Evolutionary conservation across 257 asterid species (phyloP).

Genomic region (Pogostemon cablin): DNA sequence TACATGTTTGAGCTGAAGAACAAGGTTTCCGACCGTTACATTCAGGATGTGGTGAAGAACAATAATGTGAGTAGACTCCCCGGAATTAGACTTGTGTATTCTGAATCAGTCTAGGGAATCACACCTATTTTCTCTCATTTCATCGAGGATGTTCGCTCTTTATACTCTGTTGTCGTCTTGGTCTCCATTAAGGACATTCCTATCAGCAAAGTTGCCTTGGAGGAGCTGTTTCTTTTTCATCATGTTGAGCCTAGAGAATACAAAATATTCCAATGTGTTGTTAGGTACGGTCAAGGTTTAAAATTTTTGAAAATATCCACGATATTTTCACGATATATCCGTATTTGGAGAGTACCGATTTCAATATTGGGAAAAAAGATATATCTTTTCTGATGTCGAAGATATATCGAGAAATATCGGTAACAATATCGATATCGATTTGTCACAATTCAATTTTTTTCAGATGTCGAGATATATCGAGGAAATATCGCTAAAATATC

Average conservation of each 20-base stretch:
- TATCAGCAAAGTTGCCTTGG: constrained; percentile 50
- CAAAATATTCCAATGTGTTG: constrained; percentile 59
- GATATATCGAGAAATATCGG: too few species aligned
- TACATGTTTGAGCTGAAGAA: constrained; percentile 60
- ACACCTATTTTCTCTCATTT: constrained; percentile 78
- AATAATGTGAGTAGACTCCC: constrained; percentile 44
- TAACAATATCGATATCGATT: too few species aligned
- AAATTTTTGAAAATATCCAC: too few species aligned
- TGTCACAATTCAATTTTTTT: too few species aligned
- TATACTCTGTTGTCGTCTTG: constrained; percentile 61
- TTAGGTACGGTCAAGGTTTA: constrained; percentile 36
- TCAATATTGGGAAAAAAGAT: too few species aligned
- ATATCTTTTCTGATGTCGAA: too few species aligned
- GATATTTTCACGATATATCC: too few species aligned
- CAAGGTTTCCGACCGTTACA: constrained; percentile 55
- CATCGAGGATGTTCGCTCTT: constrained; percentile 51
- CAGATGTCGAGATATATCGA: too few species aligned
- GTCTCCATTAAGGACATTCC: constrained; percentile 77
- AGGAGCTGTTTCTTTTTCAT: constrained; percentile 68
- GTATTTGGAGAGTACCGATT: too few species aligned
- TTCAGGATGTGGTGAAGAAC: constrained; percentile 43
- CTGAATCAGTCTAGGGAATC: constrained; percentile 71
- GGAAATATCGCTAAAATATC: too few species aligned
- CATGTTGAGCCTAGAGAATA: constrained; percentile 53
- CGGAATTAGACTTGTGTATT: constrained; percentile 65